phyloP scores from a whole-genome alignment of 2,329 filamentous ascomycete genomes.

The Fusarium compactum region DNA sequence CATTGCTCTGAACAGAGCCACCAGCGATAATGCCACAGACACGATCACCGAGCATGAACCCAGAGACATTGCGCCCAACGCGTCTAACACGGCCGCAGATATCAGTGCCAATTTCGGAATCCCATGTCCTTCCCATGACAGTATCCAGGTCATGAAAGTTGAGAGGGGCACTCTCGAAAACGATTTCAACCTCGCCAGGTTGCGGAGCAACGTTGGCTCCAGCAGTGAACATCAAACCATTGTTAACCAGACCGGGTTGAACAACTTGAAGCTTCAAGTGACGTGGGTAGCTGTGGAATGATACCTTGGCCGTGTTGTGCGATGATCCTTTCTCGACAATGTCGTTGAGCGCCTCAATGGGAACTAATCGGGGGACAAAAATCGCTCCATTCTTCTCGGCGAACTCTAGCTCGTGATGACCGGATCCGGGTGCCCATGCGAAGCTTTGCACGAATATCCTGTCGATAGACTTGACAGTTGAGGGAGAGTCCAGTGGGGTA shows the following conservation, averaged over 20 bases:
- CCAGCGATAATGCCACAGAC: slow-evolving; percentile 56
- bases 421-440: slow-evolving; percentile 13
- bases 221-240: slow-evolving; percentile 45
- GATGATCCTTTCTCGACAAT: slow-evolving; percentile 55
- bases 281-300: slow-evolving; percentile 37
- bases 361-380: slow-evolving; percentile 60
- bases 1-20: slow-evolving; percentile 53
- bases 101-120: slow-evolving; percentile 56
- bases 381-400: slow-evolving; percentile 54
- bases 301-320: slow-evolving; percentile 9
- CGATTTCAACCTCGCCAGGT: slow-evolving; percentile 56
- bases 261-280: slow-evolving; percentile 44
- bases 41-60: slow-evolving; percentile 53
- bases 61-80: slow-evolving; percentile 50
- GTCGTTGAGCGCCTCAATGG: slow-evolving; percentile 56
- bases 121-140: slow-evolving; percentile 49
- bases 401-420: slow-evolving; percentile 58
- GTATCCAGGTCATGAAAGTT: slow-evolving; percentile 54
- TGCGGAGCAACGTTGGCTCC: slow-evolving; percentile 37
- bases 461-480: slow-evolving; percentile 37
- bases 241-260: slow-evolving; percentile 45
- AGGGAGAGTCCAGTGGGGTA: slow-evolving; percentile 13
- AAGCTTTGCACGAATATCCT: slow-evolving; percentile 46
- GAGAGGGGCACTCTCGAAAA: slow-evolving; percentile 53
- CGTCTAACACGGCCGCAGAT: slow-evolving; percentile 54